Percentiles rank a stretch among this genome's conserved stretches.
These are phyloP conservation scores for Dendrobium officinale DNA, from an alignment of 106 monocot species.

Conservation along the genomic window DNA sequence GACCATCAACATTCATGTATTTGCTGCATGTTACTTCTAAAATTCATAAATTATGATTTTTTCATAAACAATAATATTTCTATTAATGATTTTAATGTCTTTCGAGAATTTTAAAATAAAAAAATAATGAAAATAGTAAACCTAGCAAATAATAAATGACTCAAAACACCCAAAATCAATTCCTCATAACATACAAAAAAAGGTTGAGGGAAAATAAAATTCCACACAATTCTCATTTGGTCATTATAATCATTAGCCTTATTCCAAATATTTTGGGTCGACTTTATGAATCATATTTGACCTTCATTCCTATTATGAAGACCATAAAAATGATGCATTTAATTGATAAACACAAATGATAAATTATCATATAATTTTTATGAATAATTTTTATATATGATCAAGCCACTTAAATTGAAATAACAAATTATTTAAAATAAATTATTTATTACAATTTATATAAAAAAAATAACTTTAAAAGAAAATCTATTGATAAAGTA, in stretches of 20 bases:
- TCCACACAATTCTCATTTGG: not conserved
- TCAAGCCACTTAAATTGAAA: too few relatives aligned
- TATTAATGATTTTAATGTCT: not conserved
- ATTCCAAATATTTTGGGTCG: not conserved
- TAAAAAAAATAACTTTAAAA: too few relatives aligned
- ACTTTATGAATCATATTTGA: not conserved
- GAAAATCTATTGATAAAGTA: too few relatives aligned
- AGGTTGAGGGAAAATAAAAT: not conserved
- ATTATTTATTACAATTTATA: too few relatives aligned
- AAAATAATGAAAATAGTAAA: not conserved
- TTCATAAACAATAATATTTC: too few relatives aligned
- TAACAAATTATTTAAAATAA: too few relatives aligned
- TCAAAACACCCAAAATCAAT: not conserved
- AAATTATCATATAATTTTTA: too few relatives aligned
- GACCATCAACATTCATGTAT: not conserved
- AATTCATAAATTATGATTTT: too few relatives aligned
- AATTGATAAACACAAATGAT: too few relatives aligned
- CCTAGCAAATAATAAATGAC: not conserved
- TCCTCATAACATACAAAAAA: not conserved
- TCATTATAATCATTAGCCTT: not conserved
- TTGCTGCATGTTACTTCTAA: not conserved
- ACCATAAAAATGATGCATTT: too few relatives aligned
- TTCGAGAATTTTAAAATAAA: not conserved
- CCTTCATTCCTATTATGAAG: not conserved
- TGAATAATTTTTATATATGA: too few relatives aligned